Percentiles rank a stretch among this genome's conserved stretches.
These are phyloP conservation scores for Yamadazyma songkhlaensis DNA, from an alignment of 1,139 yeast species.

Conservation along the genomic window DNA sequence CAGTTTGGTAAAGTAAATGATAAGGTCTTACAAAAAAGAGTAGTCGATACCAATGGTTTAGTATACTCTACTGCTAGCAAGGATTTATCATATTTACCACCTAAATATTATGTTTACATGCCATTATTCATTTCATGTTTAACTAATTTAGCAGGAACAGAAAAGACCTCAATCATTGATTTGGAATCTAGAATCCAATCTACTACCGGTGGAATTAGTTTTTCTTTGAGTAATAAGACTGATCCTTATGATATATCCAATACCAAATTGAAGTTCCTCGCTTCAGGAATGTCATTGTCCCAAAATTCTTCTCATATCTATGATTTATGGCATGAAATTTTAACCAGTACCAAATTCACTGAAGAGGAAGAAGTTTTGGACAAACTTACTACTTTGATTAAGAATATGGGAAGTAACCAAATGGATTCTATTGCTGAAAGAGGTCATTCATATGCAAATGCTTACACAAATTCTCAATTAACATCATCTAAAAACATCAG, in stretches of 20 bases:
- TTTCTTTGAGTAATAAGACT: slow-evolving; percentile 55
- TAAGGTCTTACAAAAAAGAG: slow-evolving; percentile 40
- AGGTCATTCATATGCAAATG: slow-evolving; percentile 84
- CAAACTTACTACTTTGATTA: slow-evolving; percentile 71
- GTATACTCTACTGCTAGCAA: slow-evolving; percentile 65
- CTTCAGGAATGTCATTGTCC: slow-evolving; percentile 72
- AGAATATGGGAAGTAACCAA: slow-evolving; percentile 74
- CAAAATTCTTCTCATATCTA: slow-evolving; percentile 60
- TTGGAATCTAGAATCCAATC: slow-evolving; percentile 82
- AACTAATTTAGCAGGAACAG: slow-evolving; percentile 80
- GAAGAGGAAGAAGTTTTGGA: slow-evolving; percentile 43
- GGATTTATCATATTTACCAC: slow-evolving; percentile 55
- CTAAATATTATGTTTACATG: slow-evolving; percentile 60
- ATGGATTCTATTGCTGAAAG: slow-evolving; percentile 76
- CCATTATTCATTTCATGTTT: slow-evolving; percentile 79
- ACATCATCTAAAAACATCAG: slow-evolving; percentile 58
- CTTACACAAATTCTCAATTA: slow-evolving; percentile 63
- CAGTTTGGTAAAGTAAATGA: slow-evolving; percentile 22
- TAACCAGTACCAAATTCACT: slow-evolving; percentile 65
- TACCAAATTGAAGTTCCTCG: slow-evolving; percentile 45
- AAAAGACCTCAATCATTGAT: slow-evolving; percentile 63
- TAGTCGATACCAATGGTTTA: slow-evolving; percentile 72
- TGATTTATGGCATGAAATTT: slow-evolving; percentile 64
- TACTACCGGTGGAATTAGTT: slow-evolving; percentile 79
- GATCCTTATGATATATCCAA: slow-evolving; percentile 49